These are phyloP conservation scores for Sporopachydermia quercuum DNA, from an alignment of 805 yeast species.

Conservation along the genomic window DNA sequence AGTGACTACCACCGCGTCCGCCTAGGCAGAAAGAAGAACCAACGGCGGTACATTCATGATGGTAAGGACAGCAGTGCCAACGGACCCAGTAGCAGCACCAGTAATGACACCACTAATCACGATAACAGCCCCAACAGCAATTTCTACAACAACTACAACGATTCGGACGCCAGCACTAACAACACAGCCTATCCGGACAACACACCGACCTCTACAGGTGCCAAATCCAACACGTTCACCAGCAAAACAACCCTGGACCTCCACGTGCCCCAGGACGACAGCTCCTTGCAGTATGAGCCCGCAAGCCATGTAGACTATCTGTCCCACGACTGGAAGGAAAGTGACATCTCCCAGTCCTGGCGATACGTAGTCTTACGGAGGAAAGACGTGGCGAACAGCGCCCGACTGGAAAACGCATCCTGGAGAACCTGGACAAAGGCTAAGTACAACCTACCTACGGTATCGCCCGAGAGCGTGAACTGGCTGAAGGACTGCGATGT, in stretches of 20 bases:
- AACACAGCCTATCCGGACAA: neutral
- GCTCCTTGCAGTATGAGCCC: slow-evolving; percentile 67
- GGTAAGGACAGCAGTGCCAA: neutral
- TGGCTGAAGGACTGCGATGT: slow-evolving; percentile 97
- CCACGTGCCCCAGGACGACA: slow-evolving; percentile 65
- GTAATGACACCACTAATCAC: too few relatives aligned
- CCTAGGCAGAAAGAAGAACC: neutral
- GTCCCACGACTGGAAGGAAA: slow-evolving; percentile 91
- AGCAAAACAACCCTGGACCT: slow-evolving; percentile 6
- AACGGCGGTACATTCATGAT: slow-evolving; percentile 2
- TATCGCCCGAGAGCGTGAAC: slow-evolving; percentile 80
- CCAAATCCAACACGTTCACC: neutral
- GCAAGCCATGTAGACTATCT: slow-evolving; percentile 87
- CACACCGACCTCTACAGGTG: neutral
- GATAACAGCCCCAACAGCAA: slow-evolving; percentile 5
- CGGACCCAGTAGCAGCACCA: neutral
- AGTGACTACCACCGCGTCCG: neutral
- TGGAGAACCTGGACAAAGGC: slow-evolving; percentile 96
- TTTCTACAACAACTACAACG: slow-evolving; percentile 2
- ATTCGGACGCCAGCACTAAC: neutral
- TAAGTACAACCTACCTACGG: slow-evolving; percentile 49
- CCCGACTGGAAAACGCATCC: slow-evolving; percentile 67
- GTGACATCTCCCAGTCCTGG: slow-evolving; percentile 92
- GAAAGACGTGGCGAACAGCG: slow-evolving; percentile 72
- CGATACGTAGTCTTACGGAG: slow-evolving; percentile 74